Conservation (phyloP, 2,329 filamentous ascomycete genomes). For the Aplosporella prunicola region DNA sequence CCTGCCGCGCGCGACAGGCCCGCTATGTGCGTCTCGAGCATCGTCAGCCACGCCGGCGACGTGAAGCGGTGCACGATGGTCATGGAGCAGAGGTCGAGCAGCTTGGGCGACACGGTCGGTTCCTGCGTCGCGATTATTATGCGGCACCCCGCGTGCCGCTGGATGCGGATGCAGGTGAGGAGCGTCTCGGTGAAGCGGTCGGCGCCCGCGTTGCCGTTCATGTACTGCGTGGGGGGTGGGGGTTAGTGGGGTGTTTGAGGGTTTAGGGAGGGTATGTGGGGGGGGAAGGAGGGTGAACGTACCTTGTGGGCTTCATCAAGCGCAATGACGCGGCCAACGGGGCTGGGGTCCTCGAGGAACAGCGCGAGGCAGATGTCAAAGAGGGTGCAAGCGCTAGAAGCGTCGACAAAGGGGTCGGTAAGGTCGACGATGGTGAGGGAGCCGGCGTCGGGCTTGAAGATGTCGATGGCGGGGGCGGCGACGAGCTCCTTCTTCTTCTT, state of each 20-base stretch:
- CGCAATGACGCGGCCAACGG: constrained; percentile 50
- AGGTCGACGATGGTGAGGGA: constrained; percentile 60
- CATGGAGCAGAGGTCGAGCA: constrained; percentile 64
- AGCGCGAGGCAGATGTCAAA: constrained; percentile 63
- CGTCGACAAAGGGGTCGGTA: constrained; percentile 60
- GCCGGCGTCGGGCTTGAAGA: constrained; percentile 32
- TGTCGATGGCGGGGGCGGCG: constrained; percentile 3
- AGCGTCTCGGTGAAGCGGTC: constrained; percentile 52
- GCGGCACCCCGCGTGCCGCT: constrained; percentile 59
- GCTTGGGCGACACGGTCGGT: constrained; percentile 56
- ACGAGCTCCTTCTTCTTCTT: background rate
- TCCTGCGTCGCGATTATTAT: constrained; percentile 70
- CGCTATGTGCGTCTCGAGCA: constrained; percentile 39
- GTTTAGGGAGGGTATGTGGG: constrained; percentile 8
- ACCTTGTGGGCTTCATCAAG: constrained; percentile 70
- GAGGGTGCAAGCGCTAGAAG: constrained; percentile 57
- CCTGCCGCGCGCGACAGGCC: constrained; percentile 22
- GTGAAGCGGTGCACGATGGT: constrained; percentile 65
- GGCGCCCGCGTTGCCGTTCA: constrained; percentile 46
- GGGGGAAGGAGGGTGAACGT: background rate
- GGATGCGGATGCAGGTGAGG: constrained; percentile 54
- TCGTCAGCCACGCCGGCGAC: constrained; percentile 52
- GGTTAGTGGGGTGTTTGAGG: background rate
- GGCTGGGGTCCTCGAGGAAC: constrained; percentile 47
- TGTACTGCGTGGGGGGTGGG: constrained; percentile 42